Conservation (phyloP, 2,329 filamentous ascomycete species). For the Epichloe sp. region DNA sequence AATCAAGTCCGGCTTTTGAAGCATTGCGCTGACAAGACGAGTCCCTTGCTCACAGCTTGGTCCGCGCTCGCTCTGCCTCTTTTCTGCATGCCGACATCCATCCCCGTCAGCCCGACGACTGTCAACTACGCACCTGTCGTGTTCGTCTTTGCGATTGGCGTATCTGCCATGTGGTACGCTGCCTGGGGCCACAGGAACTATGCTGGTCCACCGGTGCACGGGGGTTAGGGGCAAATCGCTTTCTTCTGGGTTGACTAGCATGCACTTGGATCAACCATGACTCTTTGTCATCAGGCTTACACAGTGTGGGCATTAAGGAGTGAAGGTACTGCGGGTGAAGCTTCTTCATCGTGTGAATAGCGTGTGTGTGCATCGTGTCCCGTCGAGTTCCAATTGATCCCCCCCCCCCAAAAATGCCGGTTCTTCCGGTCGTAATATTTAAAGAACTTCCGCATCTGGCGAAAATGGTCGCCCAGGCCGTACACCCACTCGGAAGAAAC, state of each 20-base stretch:
- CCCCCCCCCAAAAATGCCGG: neutral
- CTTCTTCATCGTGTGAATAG: neutral
- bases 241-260: neutral
- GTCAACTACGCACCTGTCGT: constrained; percentile 69
- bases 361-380: neutral
- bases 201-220: constrained; percentile 42
- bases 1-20: neutral
- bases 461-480: too few relatives aligned
- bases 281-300: too few relatives aligned
- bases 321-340: neutral
- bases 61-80: constrained; percentile 55
- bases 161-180: constrained; percentile 55
- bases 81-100: constrained; percentile 56
- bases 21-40: constrained; percentile 5
- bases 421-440: too few relatives aligned
- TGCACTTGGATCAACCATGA: too few relatives aligned
- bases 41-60: constrained; percentile 35
- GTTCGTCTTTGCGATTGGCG: constrained; percentile 50
- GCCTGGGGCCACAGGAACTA: constrained; percentile 59
- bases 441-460: too few relatives aligned
- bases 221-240: constrained; percentile 10
- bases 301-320: neutral
- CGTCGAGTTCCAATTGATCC: neutral
- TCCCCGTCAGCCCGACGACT: constrained; percentile 42
- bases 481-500: too few relatives aligned